These are phyloP conservation scores for Schrenkiella parvula DNA, from an alignment of 345 rosid species.

Conservation along the genomic window DNA sequence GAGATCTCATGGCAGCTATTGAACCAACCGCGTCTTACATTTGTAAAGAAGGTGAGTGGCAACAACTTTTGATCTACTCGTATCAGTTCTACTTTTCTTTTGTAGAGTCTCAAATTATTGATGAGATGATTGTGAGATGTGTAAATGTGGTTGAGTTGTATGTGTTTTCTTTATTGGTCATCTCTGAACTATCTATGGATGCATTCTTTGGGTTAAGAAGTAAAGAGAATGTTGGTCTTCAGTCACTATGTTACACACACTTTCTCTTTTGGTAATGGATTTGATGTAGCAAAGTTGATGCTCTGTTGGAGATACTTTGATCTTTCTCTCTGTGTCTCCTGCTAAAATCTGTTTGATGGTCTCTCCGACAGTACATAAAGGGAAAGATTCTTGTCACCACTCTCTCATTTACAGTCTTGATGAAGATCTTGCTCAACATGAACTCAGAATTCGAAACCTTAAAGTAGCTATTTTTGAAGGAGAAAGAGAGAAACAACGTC, in stretches of 20 bases:
- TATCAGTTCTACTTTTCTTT: not conserved
- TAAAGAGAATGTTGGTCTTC: conserved; percentile 1
- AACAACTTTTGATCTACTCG: conserved; percentile 18
- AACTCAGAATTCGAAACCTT: not conserved
- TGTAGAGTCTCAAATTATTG: conserved; percentile 23
- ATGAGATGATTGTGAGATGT: conserved; percentile 15
- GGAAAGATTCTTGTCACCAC: not conserved
- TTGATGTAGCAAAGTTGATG: conserved; percentile 8
- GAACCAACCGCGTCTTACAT: conserved; percentile 19
- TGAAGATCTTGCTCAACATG: not conserved
- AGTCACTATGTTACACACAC: not conserved
- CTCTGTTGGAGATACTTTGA: not conserved
- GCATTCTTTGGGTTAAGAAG: not conserved
- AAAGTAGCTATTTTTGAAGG: not conserved
- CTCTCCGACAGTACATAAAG: not conserved
- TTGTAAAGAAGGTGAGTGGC: conserved; percentile 12
- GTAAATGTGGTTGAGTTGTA: conserved; percentile 21
- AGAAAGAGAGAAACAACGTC: not conserved
- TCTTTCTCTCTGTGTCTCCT: not conserved
- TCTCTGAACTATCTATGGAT: not conserved
- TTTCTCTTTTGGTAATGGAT: conserved; percentile 2
- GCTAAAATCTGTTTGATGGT: not conserved
- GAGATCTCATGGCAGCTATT: conserved; percentile 81
- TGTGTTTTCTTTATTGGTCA: not conserved
- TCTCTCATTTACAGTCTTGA: not conserved